Evolutionary conservation across 441 rosid species (phyloP), one percentile per base, ranked within the genome.

Genomic region (Hura crepitans): DNA sequence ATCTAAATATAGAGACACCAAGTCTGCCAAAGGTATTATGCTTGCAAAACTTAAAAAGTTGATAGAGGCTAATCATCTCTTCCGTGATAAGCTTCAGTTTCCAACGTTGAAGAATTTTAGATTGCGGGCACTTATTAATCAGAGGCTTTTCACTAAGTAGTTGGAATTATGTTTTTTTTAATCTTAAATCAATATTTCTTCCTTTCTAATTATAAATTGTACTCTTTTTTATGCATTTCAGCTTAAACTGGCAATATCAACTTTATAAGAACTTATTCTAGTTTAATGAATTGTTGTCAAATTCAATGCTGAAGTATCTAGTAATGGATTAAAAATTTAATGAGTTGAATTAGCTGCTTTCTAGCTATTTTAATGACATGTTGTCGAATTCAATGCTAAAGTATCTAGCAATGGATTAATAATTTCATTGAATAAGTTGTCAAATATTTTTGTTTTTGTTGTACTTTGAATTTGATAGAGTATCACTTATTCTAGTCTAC

Each of bases 211-310:
- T 58, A 30, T 66, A 68, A 43, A 17, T 47, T 10, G 22, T 50
- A 20, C 45, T 28, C 43, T 45, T 4, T 17, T 65, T 35, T 35
- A 35, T 72, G 51, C 63, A 61, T 54, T 78, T 84, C 85, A 90
- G 96, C 81, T 86, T 90, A 74, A 90, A 90, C 77, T 90, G 96
- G 96, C 96, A 90, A 78, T 93, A 89, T 78, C 93, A 86, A 74
- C 88, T 89, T 73, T 89, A 93, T 80, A 87, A 86, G 83, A 87
- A 82, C 28, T 31, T 65, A 51, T 37, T 57, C 33, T 13, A 46
- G 47, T 71, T 65, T 35, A 59, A 10, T 54, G 47, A 33, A 54
- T 57, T 30, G 27, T 65, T 3, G 20, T 7, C 51, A n/a, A 73
- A 12, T 25, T 39, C n/a, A 14, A 54, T 23, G 18, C n/a, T n/a